A percentile compares a stretch with the other conserved stretches of the same genome.
Evolutionary conservation across 2,329 filamentous ascomycete genomes (phyloP).

Genomic region (Penicillium sp.): DNA sequence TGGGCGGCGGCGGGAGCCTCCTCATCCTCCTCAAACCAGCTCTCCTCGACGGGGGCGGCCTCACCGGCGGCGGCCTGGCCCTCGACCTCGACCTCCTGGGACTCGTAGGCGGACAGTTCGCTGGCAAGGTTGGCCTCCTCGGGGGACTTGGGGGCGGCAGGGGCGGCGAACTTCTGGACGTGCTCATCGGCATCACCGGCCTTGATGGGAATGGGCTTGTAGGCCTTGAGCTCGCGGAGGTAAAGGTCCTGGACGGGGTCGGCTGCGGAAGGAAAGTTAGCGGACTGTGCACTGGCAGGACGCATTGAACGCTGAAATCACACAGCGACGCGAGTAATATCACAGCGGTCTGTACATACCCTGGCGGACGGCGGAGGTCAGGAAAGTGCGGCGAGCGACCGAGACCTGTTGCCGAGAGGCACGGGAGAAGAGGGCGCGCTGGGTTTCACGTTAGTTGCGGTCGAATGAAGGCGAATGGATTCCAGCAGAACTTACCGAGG

Average conservation of each 20-base stretch:
- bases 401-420: constrained; percentile 59
- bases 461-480: not conserved
- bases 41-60: constrained; percentile 63
- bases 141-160: constrained; percentile 81
- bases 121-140: constrained; percentile 92
- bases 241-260: constrained; percentile 98
- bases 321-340: constrained; percentile 14
- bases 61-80: constrained; percentile 70
- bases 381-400: constrained; percentile 63
- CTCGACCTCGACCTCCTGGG: constrained; percentile 90
- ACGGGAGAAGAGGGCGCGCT: constrained; percentile 65
- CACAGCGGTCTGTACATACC: constrained; percentile 49
- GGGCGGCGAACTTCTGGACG: constrained; percentile 82
- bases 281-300: constrained; percentile 27
- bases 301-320: not conserved
- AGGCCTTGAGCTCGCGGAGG: constrained; percentile 91
- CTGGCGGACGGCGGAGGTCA: constrained; percentile 63
- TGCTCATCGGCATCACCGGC: constrained; percentile 84
- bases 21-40: constrained; percentile 82
- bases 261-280: constrained; percentile 59
- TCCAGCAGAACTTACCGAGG: constrained; percentile 52
- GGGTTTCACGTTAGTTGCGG: constrained; percentile 21
- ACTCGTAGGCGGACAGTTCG: constrained; percentile 93
- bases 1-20: constrained; percentile 49
- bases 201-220: constrained; percentile 85